phyloP scores from a whole-genome alignment of 768 basidiomycete species.

The Russula sp. region DNA sequence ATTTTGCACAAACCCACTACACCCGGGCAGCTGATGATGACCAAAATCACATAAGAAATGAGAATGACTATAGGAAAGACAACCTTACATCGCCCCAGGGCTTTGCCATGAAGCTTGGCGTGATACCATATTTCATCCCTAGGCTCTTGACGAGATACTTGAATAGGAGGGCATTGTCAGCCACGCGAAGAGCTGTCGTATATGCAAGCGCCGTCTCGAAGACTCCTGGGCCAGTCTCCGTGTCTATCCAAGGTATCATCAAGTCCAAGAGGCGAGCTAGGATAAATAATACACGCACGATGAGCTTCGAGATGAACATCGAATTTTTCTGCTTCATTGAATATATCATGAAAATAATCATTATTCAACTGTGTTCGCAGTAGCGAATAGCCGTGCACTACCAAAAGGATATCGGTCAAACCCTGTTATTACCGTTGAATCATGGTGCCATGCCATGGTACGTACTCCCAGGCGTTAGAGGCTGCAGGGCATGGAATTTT shows the following conservation, averaged over 20 bases:
- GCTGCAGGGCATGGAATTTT: constrained; percentile 61
- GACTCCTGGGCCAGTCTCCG: constrained; percentile 88
- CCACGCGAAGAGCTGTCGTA: constrained; percentile 70
- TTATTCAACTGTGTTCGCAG: constrained; percentile 86
- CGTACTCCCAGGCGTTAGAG: constrained; percentile 91
- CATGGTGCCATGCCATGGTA: constrained; percentile 9
- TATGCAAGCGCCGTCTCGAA: constrained; percentile 85
- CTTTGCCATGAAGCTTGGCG: constrained; percentile 98
- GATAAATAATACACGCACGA: constrained; percentile 37
- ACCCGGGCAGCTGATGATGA: constrained; percentile 72
- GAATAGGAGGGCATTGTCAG: constrained; percentile 88
- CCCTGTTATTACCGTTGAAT: background rate
- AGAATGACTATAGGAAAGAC: background rate
- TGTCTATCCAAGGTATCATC: constrained; percentile 45
- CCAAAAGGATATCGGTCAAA: background rate
- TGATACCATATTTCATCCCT: constrained; percentile 80
- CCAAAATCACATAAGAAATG: background rate
- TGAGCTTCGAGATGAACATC: constrained; percentile 81
- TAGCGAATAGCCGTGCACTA: constrained; percentile 97
- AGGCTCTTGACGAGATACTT: constrained; percentile 89
- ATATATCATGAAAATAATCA: constrained; percentile 83
- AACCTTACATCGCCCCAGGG: constrained; percentile 76
- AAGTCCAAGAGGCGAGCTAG: background rate
- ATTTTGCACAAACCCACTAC: constrained; percentile 63
- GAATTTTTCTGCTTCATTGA: constrained; percentile 66